Evolutionary conservation across 2,329 filamentous ascomycete genomes (phyloP).

Genomic region (Cladosporium sp.): DNA sequence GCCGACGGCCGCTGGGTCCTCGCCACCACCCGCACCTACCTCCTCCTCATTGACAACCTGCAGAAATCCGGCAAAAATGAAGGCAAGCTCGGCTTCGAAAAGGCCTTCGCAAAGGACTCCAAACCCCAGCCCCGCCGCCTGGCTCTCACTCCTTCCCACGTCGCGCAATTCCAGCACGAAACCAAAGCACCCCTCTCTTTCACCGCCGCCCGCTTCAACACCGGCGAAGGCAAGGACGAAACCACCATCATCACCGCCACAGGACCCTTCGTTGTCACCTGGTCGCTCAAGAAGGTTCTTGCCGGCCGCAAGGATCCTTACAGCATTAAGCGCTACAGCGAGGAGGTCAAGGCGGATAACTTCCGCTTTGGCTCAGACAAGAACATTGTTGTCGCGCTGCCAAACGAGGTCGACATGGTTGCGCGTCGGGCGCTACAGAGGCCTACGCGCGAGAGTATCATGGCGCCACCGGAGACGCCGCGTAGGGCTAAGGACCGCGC

Average conservation of each 20-base stretch:
- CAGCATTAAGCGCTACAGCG: slow-evolving; percentile 91
- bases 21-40: slow-evolving; percentile 88
- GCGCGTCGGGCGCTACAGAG: slow-evolving; percentile 78
- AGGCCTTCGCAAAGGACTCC: slow-evolving; percentile 81
- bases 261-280: slow-evolving; percentile 93
- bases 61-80: slow-evolving; percentile 94
- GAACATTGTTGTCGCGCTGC: slow-evolving; percentile 94
- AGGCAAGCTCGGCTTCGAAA: slow-evolving; percentile 97
- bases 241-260: slow-evolving; percentile 96
- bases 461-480: slow-evolving; percentile 50
- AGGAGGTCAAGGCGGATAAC: slow-evolving; percentile 96
- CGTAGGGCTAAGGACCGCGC: slow-evolving; percentile 36
- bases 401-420: slow-evolving; percentile 98
- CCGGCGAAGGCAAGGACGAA: slow-evolving; percentile 70
- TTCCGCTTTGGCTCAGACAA: slow-evolving; percentile 97
- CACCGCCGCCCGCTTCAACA: slow-evolving; percentile 91
- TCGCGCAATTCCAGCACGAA: slow-evolving; percentile 96
- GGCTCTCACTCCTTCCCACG: slow-evolving; percentile 82
- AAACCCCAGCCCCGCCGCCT: slow-evolving; percentile 93
- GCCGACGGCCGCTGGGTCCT: slow-evolving; percentile 95
- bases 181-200: slow-evolving; percentile 83
- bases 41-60: slow-evolving; percentile 85
- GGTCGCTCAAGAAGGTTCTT: slow-evolving; percentile 88
- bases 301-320: slow-evolving; percentile 80
- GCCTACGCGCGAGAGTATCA: slow-evolving; percentile 88